A percentile compares a stretch with the other conserved stretches of the same genome.
Evolutionary conservation across 768 basidiomycete genomes (phyloP).

Genomic region (Lactarius akahatsu): DNA sequence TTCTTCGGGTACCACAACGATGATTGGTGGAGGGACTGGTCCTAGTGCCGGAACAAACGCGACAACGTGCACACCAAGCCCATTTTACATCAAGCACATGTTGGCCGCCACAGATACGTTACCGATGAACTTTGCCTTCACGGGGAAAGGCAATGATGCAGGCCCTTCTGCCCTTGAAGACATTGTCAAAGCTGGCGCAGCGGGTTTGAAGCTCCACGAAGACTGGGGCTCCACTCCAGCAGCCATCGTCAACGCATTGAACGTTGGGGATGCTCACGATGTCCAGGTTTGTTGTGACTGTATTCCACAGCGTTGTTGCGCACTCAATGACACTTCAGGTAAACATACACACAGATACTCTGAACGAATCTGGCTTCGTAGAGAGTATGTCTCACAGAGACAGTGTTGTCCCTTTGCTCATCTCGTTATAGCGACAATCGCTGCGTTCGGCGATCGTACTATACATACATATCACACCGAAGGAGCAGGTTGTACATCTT

Average conservation of each 20-base stretch:
- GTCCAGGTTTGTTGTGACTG: conserved; percentile 64
- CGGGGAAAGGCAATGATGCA: conserved; percentile 95
- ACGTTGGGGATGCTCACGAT: conserved; percentile 87
- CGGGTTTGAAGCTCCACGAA: conserved; percentile 93
- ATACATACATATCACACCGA: conserved; percentile 98
- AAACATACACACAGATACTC: conserved; percentile 95
- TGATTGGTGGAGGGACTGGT: conserved; percentile 96
- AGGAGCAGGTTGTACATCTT: conserved; percentile 68
- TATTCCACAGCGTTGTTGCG: not conserved
- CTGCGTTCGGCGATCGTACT: conserved; percentile 83
- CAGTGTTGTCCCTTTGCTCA: not conserved
- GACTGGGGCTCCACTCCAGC: conserved; percentile 95
- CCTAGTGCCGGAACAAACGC: conserved; percentile 88
- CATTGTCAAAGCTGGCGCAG: conserved; percentile 78
- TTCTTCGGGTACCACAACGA: conserved; percentile 82
- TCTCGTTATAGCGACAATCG: conserved; percentile 67
- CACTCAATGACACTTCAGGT: conserved; percentile 44
- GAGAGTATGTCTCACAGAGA: conserved; percentile 59
- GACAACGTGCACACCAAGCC: conserved; percentile 91
- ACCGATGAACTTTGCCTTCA: conserved; percentile 91
- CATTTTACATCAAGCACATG: conserved; percentile 90
- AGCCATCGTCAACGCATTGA: conserved; percentile 71
- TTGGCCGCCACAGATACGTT: conserved; percentile 86
- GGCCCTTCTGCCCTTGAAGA: conserved; percentile 74
- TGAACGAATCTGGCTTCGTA: conserved; percentile 97